These are phyloP conservation scores for Setaria viridis DNA, from an alignment of 202 grass and related monocot genomes.

Conservation along the genomic window DNA sequence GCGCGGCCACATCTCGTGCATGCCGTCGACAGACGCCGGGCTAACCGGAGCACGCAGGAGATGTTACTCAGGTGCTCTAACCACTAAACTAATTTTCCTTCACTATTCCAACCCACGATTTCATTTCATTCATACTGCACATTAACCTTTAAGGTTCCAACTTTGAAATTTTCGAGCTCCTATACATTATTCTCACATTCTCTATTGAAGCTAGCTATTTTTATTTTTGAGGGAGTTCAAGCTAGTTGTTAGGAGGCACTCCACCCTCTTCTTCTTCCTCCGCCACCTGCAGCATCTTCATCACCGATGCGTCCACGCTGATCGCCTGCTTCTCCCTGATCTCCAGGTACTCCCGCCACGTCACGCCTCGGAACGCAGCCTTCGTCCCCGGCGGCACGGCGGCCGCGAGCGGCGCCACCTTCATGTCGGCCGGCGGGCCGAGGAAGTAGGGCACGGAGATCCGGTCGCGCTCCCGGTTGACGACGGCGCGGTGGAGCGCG, in stretches of 20 bases:
- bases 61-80: too few species aligned
- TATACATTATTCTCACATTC: neutral
- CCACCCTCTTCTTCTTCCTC: neutral
- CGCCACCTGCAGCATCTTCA: conserved; percentile 21
- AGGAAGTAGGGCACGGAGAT: conserved; percentile 69
- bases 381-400: neutral
- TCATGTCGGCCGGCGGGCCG: conserved; percentile 46
- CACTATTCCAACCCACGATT: too few species aligned
- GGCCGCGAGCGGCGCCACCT: conserved; percentile 53
- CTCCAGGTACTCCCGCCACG: conserved; percentile 55
- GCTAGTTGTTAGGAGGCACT: neutral
- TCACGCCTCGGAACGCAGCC: conserved; percentile 50
- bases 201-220: neutral
- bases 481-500: conserved; percentile 59
- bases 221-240: neutral
- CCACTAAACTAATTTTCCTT: too few species aligned
- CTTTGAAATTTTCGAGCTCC: neutral
- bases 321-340: conserved; percentile 19
- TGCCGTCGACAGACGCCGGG: too few species aligned
- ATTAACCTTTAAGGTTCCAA: neutral
- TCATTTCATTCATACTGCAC: too few species aligned
- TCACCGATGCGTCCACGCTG: conserved; percentile 25
- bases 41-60: too few species aligned
- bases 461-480: conserved; percentile 48
- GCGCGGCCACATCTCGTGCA: too few species aligned